Conservation (phyloP, 129 eudicot species). For the Tagetes erecta region DNA sequence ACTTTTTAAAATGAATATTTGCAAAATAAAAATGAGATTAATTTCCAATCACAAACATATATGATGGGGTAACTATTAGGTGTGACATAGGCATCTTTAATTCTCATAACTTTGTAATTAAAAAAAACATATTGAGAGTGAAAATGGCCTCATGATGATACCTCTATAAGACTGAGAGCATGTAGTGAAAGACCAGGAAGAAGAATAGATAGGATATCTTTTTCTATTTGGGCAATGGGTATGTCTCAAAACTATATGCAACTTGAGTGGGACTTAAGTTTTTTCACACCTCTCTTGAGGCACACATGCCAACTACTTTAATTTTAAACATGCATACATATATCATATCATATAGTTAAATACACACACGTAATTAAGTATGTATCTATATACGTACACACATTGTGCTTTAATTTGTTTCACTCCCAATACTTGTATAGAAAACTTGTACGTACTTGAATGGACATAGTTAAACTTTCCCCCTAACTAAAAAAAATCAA, state of each 20-base stretch:
- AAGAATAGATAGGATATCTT: constrained; percentile 58
- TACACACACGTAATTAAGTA: no score
- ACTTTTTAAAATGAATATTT: background rate
- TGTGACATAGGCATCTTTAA: constrained; percentile 37
- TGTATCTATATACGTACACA: no score
- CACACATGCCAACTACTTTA: constrained; percentile 54
- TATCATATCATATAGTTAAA: no score
- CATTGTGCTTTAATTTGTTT: no score
- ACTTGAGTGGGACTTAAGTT: constrained; percentile 71
- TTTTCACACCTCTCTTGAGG: constrained; percentile 47
- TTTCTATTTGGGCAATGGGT: constrained; percentile 73
- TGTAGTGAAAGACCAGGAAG: constrained; percentile 41
- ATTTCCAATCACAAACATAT: constrained; percentile 1
- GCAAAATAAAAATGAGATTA: background rate
- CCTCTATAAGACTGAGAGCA: constrained; percentile 12
- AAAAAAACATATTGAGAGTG: constrained; percentile 22
- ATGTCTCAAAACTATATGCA: constrained; percentile 47
- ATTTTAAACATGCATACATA: constrained; percentile 23
- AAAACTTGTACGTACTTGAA: background rate
- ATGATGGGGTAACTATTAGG: constrained; percentile 34
- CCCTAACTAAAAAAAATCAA: no score
- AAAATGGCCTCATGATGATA: constrained; percentile 16
- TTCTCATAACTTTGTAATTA: constrained; percentile 17
- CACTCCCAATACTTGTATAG: constrained; percentile 6
- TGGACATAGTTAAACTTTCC: no score